Evolutionary conservation across 2,329 filamentous ascomycete genomes (phyloP).

Genomic region (Ambrosiella xylebori): DNA sequence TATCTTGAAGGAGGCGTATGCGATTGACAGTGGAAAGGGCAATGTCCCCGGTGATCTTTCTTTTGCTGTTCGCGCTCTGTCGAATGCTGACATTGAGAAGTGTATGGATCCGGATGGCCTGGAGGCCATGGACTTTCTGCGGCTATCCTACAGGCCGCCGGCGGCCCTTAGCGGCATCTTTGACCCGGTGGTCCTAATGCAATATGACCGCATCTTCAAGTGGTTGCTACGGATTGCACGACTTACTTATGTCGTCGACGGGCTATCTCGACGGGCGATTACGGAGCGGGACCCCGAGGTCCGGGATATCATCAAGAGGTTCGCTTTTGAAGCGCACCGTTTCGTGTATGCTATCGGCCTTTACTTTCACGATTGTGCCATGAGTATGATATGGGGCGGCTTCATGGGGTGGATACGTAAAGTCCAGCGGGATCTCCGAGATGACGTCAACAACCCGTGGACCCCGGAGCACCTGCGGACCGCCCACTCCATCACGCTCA

Average conservation of each 20-base stretch:
- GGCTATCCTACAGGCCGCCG: slow-evolving; percentile 68
- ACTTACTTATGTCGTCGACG: slow-evolving; percentile 58
- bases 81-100: slow-evolving; percentile 58
- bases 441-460: background rate
- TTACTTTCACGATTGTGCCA: slow-evolving; percentile 67
- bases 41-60: slow-evolving; percentile 52
- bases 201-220: slow-evolving; percentile 76
- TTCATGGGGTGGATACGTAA: slow-evolving; percentile 50
- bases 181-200: slow-evolving; percentile 48
- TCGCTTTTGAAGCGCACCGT: slow-evolving; percentile 62
- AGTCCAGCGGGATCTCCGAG: slow-evolving; percentile 40
- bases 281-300: slow-evolving; percentile 13
- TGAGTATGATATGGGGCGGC: slow-evolving; percentile 52
- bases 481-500: slow-evolving; percentile 55
- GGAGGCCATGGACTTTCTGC: slow-evolving; percentile 82
- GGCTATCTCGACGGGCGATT: slow-evolving; percentile 42
- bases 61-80: slow-evolving; percentile 72
- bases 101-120: slow-evolving; percentile 71
- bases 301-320: slow-evolving; percentile 23
- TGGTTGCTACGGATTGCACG: slow-evolving; percentile 60
- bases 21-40: slow-evolving; percentile 16
- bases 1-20: slow-evolving; percentile 60
- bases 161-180: slow-evolving; percentile 56
- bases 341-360: slow-evolving; percentile 56
- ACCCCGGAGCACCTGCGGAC: slow-evolving; percentile 51